Conservation (phyloP, 768 basidiomycete species). For the Pleurotus djamor region DNA sequence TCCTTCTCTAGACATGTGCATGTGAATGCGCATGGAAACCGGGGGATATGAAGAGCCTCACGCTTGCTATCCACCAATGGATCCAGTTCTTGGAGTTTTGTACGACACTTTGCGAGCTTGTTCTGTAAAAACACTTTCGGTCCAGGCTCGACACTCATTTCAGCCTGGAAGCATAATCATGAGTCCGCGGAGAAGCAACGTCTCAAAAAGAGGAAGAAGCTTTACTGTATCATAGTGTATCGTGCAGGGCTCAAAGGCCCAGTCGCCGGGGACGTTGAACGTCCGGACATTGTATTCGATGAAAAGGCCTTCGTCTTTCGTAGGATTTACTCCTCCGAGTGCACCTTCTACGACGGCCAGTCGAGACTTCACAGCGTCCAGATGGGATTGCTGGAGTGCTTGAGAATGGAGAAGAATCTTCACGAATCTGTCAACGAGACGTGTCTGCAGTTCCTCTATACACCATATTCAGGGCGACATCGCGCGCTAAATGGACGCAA, state of each 20-base stretch:
- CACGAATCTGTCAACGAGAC: slow-evolving; percentile 54
- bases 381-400: slow-evolving; percentile 52
- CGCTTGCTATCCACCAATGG: slow-evolving; percentile 60
- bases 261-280: slow-evolving; percentile 64
- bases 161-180: slow-evolving; percentile 39
- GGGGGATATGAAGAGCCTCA: slow-evolving; percentile 27
- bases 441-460: slow-evolving; percentile 68
- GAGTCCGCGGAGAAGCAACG: slow-evolving; percentile 5
- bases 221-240: slow-evolving; percentile 76
- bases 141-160: slow-evolving; percentile 62
- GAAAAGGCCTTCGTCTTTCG: slow-evolving; percentile 68
- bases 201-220: background rate
- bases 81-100: slow-evolving; percentile 62
- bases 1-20: slow-evolving; percentile 43
- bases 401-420: slow-evolving; percentile 59
- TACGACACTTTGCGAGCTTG: slow-evolving; percentile 56
- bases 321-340: slow-evolving; percentile 50
- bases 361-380: slow-evolving; percentile 54
- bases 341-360: slow-evolving; percentile 43
- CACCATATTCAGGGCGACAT: background rate
- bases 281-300: slow-evolving; percentile 68
- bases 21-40: slow-evolving; percentile 8
- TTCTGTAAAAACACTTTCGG: slow-evolving; percentile 84
- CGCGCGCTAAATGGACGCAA: slow-evolving; percentile 10
- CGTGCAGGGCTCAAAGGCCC: slow-evolving; percentile 73